Conservation (phyloP, 768 basidiomycete species). For the Xerocomus brunneocitrinus region DNA sequence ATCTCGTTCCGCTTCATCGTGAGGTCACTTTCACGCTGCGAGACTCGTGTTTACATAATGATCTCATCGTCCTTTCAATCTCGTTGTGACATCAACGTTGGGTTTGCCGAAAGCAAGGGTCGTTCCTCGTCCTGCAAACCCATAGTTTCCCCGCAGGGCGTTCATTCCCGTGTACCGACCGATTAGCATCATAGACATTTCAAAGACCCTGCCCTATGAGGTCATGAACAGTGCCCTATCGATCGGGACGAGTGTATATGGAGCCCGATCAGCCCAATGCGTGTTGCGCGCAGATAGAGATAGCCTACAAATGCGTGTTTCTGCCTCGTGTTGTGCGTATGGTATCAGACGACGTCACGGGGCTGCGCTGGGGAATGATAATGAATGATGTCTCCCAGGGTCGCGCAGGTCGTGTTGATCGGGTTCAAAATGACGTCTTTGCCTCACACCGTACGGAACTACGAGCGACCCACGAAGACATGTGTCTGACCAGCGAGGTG, state of each 20-base stretch:
- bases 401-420: constrained; percentile 5
- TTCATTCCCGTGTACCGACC: constrained; percentile 15
- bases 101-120: too few species aligned
- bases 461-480: too few species aligned
- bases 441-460: too few species aligned
- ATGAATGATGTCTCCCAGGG: constrained; percentile 4
- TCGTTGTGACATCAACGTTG: too few species aligned
- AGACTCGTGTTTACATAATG: background rate
- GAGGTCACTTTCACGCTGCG: constrained; percentile 9
- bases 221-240: constrained; percentile 7
- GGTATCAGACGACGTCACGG: constrained; percentile 10
- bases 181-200: background rate
- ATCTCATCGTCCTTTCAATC: background rate
- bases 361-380: constrained; percentile 1
- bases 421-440: constrained; percentile 5
- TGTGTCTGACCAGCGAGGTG: too few species aligned
- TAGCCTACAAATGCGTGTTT: constrained; percentile 8
- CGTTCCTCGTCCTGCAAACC: too few species aligned
- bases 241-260: constrained; percentile 7
- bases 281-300: constrained; percentile 9
- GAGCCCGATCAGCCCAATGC: constrained; percentile 9
- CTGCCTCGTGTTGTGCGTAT: constrained; percentile 17
- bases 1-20: background rate
- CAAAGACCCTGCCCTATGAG: constrained; percentile 16
- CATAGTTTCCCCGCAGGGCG: constrained; percentile 10